These are phyloP conservation scores for Heliocybe sulcata DNA, from an alignment of 1,284 basidiomycete species.

Conservation along the genomic window DNA sequence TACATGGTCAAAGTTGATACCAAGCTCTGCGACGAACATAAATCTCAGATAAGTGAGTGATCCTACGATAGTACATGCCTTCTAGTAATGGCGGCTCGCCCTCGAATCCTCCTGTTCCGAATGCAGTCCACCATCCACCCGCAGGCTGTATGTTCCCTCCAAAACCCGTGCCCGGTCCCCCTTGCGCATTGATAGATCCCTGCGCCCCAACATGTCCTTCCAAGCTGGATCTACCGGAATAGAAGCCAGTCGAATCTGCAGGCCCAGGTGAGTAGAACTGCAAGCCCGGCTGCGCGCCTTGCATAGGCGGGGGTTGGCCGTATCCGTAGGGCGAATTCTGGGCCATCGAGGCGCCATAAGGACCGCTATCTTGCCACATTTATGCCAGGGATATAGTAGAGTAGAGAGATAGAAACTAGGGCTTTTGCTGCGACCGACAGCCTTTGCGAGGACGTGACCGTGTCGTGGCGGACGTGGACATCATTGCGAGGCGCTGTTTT, in stretches of 20 bases:
- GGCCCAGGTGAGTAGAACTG: constrained; percentile 49
- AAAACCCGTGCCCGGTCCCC: constrained; percentile 38
- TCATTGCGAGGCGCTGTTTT: not conserved
- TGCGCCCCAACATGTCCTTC: constrained; percentile 61
- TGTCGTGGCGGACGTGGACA: not conserved
- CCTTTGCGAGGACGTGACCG: constrained; percentile 5
- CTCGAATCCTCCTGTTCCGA: constrained; percentile 93
- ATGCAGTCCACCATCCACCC: constrained; percentile 90
- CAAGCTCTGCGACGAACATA: constrained; percentile 67
- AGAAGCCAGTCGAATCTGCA: constrained; percentile 30
- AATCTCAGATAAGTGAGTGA: constrained; percentile 1
- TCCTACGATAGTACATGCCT: constrained; percentile 42
- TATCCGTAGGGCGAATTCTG: constrained; percentile 45
- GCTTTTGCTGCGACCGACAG: constrained; percentile 17
- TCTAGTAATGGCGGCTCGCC: constrained; percentile 90
- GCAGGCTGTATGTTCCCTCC: constrained; percentile 66
- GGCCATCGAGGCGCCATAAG: constrained; percentile 50
- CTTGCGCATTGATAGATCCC: constrained; percentile 39
- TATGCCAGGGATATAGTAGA: not conserved
- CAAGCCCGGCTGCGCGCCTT: constrained; percentile 42
- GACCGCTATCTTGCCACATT: constrained; percentile 67
- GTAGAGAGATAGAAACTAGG: not conserved
- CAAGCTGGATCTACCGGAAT: constrained; percentile 62
- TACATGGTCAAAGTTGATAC: constrained; percentile 97
- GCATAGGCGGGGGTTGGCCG: constrained; percentile 28